Percentiles rank a stretch among this genome's conserved stretches.
Evolutionary conservation across 805 yeast genomes (phyloP).

Genomic region (Yamadazyma insecticola): DNA sequence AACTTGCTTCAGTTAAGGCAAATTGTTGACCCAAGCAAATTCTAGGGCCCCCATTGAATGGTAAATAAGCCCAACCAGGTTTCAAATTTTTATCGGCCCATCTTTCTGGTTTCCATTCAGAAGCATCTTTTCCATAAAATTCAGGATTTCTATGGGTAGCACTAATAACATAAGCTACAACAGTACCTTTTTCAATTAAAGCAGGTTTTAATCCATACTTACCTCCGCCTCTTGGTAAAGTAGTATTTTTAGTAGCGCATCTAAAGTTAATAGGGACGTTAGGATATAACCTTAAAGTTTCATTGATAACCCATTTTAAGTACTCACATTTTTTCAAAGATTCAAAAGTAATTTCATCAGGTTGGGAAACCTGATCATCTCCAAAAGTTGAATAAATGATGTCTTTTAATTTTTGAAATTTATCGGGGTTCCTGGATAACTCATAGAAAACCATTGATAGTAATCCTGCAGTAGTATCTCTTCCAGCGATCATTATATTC

Average conservation of each 20-base stretch:
- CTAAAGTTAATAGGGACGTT: constrained; percentile 31
- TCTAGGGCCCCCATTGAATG: constrained; percentile 54
- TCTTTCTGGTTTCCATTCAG: constrained; percentile 44
- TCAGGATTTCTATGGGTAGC: constrained; percentile 38
- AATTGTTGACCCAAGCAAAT: constrained; percentile 54
- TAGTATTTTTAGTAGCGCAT: constrained; percentile 25
- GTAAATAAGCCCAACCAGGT: constrained; percentile 46
- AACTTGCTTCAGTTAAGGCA: constrained; percentile 50
- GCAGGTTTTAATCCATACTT: constrained; percentile 33
- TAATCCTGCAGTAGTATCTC: constrained; percentile 36
- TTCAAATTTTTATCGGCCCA: constrained; percentile 35
- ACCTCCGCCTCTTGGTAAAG: constrained; percentile 36
- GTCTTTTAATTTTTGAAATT: constrained; percentile 22
- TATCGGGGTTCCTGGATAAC: constrained; percentile 26
- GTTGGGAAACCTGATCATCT: constrained; percentile 15
- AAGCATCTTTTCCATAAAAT: constrained; percentile 42
- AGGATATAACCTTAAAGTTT: constrained; percentile 31
- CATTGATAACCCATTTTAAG: constrained; percentile 28
- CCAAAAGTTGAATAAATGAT: constrained; percentile 26
- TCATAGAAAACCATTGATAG: constrained; percentile 27
- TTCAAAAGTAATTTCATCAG: constrained; percentile 27
- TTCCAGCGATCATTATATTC: constrained; percentile 38
- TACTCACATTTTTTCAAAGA: constrained; percentile 30
- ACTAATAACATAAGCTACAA: constrained; percentile 34
- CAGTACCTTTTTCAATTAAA: constrained; percentile 39